A percentile compares a stretch with the other conserved stretches of the same genome.
These are phyloP conservation scores for Acacia melanoxylon DNA, from an alignment of 306 rosid genomes.

Conservation along the genomic window DNA sequence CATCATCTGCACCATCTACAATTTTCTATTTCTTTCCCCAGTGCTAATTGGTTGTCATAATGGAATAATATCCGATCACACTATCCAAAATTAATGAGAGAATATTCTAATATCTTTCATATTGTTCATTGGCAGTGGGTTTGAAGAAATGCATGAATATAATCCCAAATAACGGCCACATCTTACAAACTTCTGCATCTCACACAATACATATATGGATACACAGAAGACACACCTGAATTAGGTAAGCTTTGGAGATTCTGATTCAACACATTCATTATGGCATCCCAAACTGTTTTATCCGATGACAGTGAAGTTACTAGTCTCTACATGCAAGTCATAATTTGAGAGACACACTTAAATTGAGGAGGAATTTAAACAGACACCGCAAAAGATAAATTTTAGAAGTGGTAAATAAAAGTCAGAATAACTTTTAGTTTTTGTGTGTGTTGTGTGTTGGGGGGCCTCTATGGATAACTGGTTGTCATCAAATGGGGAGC, in stretches of 20 bases:
- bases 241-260: conserved; percentile 41
- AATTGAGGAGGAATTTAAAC: conserved; percentile 7
- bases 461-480: background rate
- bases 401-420: conserved; percentile 1
- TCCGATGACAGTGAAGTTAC: conserved; percentile 71
- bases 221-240: conserved; percentile 44
- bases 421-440: background rate
- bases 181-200: background rate
- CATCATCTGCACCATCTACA: background rate
- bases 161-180: background rate
- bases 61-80: too few species aligned
- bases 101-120: too few species aligned
- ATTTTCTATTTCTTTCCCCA: background rate
- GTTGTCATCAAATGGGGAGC: background rate
- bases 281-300: conserved; percentile 66
- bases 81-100: too few species aligned
- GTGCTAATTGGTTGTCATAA: background rate
- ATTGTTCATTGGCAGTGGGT: background rate
- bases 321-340: conserved; percentile 51
- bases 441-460: too few species aligned
- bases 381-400: background rate
- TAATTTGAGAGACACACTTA: conserved; percentile 1
- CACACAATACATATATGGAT: background rate
- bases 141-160: background rate
- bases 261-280: conserved; percentile 48